These are phyloP conservation scores for Alloteropsis semialata DNA, from an alignment of 176 grass and related monocot species.

Conservation along the genomic window DNA sequence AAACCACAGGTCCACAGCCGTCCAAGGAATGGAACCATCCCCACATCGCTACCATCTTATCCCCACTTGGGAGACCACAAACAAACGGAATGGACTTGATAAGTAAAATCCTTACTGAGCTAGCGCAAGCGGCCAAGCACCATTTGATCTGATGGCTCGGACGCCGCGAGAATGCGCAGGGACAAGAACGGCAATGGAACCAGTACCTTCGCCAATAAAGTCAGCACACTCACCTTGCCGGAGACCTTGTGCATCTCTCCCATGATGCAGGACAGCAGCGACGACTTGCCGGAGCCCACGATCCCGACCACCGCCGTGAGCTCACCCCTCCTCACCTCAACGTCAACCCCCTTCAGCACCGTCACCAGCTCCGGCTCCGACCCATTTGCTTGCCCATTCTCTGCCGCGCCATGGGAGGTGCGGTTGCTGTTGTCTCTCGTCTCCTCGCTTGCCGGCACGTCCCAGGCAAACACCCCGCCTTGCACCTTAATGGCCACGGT, in stretches of 20 bases:
- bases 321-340: constrained; percentile 44
- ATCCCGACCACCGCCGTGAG: constrained; percentile 52
- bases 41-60: background rate
- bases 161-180: background rate
- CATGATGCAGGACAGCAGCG: constrained; percentile 57
- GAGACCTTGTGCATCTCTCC: constrained; percentile 70
- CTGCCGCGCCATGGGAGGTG: background rate
- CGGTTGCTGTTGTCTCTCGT: no score
- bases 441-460: no score
- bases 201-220: no score
- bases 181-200: no score
- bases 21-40: background rate
- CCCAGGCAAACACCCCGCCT: no score
- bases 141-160: no score
- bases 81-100: background rate
- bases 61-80: background rate
- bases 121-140: background rate
- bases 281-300: constrained; percentile 70
- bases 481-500: background rate
- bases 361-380: background rate
- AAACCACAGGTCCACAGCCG: background rate
- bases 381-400: background rate
- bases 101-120: background rate
- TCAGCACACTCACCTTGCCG: constrained; percentile 35
- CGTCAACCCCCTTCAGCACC: constrained; percentile 36